Evolutionary conservation across 1,139 yeast species (phyloP).

Genomic region (Debaryomycetaceae sp.): DNA sequence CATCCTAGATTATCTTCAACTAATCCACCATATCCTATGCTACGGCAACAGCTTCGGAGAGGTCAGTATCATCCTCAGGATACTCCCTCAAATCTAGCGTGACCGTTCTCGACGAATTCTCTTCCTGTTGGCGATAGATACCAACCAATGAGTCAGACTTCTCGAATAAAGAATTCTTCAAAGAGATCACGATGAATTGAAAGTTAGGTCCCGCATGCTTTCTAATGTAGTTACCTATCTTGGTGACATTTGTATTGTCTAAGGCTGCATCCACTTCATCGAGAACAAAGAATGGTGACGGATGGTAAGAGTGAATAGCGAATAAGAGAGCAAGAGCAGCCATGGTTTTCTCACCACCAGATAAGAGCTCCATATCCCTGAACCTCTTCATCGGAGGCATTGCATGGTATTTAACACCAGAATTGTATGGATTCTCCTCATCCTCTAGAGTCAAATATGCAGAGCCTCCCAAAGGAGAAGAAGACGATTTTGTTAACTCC

Average conservation of each 20-base stretch:
- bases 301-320: slow-evolving; percentile 87
- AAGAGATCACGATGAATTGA: slow-evolving; percentile 91
- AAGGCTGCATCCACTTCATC: slow-evolving; percentile 98
- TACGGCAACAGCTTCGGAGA: slow-evolving; percentile 10
- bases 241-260: slow-evolving; percentile 82
- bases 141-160: slow-evolving; percentile 91
- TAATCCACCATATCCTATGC: background rate
- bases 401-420: slow-evolving; percentile 87
- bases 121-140: slow-evolving; percentile 79
- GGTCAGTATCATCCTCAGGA: slow-evolving; percentile 35
- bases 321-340: slow-evolving; percentile 92
- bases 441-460: slow-evolving; percentile 86
- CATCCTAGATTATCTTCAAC: background rate
- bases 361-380: slow-evolving; percentile 85
- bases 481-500: slow-evolving; percentile 69
- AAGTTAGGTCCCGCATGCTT: slow-evolving; percentile 74
- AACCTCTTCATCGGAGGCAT: slow-evolving; percentile 97
- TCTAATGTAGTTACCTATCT: slow-evolving; percentile 79
- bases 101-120: slow-evolving; percentile 72
- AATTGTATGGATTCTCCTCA: slow-evolving; percentile 82
- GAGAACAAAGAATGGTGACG: slow-evolving; percentile 91
- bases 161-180: slow-evolving; percentile 84
- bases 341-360: slow-evolving; percentile 97
- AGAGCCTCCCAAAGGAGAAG: slow-evolving; percentile 84
- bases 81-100: slow-evolving; percentile 71